Evolutionary conservation across 768 basidiomycete species (phyloP).

Genomic region (Zangia roseola): DNA sequence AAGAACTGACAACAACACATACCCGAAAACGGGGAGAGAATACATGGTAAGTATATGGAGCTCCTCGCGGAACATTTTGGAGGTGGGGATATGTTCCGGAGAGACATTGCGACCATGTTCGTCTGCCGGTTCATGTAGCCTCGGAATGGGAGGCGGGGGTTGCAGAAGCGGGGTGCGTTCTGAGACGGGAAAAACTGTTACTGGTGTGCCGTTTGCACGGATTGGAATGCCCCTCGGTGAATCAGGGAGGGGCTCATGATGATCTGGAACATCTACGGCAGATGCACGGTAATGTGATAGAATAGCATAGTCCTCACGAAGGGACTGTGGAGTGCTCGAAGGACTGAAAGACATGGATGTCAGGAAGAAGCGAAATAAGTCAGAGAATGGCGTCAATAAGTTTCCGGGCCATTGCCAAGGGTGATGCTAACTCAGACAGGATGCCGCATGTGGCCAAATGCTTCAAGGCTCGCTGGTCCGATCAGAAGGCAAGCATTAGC

Average conservation of each 20-base stretch:
- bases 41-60: conserved; percentile 56
- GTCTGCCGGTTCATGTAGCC: conserved; percentile 53
- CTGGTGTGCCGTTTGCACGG: background rate
- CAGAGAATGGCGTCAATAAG: no score
- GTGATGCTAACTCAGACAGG: no score
- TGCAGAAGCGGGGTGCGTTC: conserved; percentile 61
- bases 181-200: conserved; percentile 5
- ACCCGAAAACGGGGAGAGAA: conserved; percentile 74
- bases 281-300: conserved; percentile 49
- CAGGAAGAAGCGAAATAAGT: no score
- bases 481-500: no score
- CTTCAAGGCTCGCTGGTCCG: no score
- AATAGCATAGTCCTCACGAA: conserved; percentile 66
- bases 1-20: conserved; percentile 21
- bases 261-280: conserved; percentile 11
- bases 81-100: conserved; percentile 19
- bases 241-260: conserved; percentile 8
- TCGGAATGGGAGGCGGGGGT: conserved; percentile 47
- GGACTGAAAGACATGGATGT: conserved; percentile 22
- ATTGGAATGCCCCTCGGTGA: conserved; percentile 22
- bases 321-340: conserved; percentile 34
- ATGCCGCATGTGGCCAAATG: no score
- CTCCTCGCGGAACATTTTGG: conserved; percentile 56
- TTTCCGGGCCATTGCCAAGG: no score
- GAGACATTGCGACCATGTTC: background rate